Evolutionary conservation across 2,329 filamentous ascomycete species (phyloP), one percentile per base, ranked within the genome.

Genomic region (Tolypocladium cylindrosporum): DNA sequence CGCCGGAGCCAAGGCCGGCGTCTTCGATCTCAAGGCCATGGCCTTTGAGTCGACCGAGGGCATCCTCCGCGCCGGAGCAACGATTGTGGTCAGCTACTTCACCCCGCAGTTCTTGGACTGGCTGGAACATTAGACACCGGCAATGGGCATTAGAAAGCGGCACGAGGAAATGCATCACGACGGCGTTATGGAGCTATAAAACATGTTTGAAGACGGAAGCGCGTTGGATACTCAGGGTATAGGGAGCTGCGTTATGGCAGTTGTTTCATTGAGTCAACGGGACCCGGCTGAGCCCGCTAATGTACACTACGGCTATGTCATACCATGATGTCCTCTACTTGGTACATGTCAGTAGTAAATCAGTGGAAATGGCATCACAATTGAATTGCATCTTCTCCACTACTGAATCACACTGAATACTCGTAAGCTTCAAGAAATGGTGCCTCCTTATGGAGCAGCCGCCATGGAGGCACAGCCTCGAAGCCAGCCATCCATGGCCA

Each of bases 21-120:
- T 99, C 3, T 99, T 97, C 69, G 93, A 97, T 71, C 77, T 97
- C 69, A 94, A 93, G 77, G 79, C 87, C 4, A 97, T 97, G 90
- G 94, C 91, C 0, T 92, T 96, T 66, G 94, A 99, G 77, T 88
- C 90, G 59, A 95, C 91, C 0, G 90, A 97, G 73, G 91, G 92
- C 31, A 97, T 99, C 62, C 75, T 99, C 60, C 83, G 94, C 64
- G 94, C 94, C 10, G 94, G 94, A 50, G 94, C 94, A 8, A 93
- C 88, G 0, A 97, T 99, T 68, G 83, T 99, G 50, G 83, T 97
- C 66, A 94, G 85, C 73, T 99, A 99, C 74, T 97, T 97, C 68
- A 92, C 90, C 0, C 94, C 94, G 1, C 89, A 87, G 63, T 87
- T 88, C 69, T 74, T 88, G 34, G 84, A 87, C 69, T 87, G 84